These are phyloP conservation scores for Microcyclospora tardicrescens DNA, from an alignment of 2,329 filamentous ascomycete genomes.

Conservation along the genomic window DNA sequence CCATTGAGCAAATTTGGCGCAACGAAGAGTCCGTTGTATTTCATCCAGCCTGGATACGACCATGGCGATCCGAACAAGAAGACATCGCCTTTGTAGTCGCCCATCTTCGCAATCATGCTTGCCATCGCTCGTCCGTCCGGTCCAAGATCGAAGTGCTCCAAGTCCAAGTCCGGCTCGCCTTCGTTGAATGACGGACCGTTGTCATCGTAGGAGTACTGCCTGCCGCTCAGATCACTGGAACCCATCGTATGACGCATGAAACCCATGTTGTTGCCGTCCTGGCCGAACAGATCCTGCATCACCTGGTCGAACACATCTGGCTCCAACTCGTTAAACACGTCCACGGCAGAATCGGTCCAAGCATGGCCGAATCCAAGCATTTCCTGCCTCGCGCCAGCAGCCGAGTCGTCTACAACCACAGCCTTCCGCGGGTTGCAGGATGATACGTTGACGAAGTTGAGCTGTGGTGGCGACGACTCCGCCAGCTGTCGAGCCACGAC, in stretches of 20 bases:
- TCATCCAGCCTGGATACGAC: conserved; percentile 30
- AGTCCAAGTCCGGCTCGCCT: conserved; percentile 19
- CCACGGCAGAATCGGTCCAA: conserved; percentile 27
- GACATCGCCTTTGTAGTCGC: conserved; percentile 22
- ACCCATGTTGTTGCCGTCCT: conserved; percentile 24
- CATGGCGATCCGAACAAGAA: conserved; percentile 26
- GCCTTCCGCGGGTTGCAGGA: conserved; percentile 2
- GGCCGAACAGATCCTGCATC: conserved; percentile 24
- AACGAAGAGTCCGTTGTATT: conserved; percentile 23
- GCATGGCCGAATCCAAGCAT: conserved; percentile 28
- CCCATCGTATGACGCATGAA: conserved; percentile 31
- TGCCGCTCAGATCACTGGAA: conserved; percentile 23
- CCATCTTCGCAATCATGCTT: conserved; percentile 25
- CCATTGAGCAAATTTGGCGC: conserved; percentile 8
- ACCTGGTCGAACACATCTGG: conserved; percentile 19
- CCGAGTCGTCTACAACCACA: conserved; percentile 8
- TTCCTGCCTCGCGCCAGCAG: conserved; percentile 11
- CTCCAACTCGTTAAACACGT: conserved; percentile 22
- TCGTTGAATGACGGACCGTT: conserved; percentile 20
- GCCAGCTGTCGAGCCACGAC: conserved; percentile 10
- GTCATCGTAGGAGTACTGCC: conserved; percentile 28
- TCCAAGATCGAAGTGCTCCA: conserved; percentile 22
- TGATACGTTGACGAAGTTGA: conserved; percentile 4
- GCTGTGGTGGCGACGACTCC: conserved; percentile 6
- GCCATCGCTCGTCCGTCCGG: conserved; percentile 26